These are phyloP conservation scores for Pythium oligandrum DNA, from an alignment of 352 stramenopile genomes.

Conservation along the genomic window DNA sequence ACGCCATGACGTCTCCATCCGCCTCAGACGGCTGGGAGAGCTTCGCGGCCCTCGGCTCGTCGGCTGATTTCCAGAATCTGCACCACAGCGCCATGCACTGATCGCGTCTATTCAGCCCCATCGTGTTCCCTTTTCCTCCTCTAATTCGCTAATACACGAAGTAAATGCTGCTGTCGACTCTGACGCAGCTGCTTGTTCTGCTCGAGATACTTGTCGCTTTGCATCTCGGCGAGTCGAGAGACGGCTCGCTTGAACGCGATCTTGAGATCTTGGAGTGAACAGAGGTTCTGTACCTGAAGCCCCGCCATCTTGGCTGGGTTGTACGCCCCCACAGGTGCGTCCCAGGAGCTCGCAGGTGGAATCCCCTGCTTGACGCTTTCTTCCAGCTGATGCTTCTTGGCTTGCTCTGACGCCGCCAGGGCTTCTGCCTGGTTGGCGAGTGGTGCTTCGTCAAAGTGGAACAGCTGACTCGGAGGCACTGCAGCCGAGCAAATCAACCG, in stretches of 20 bases:
- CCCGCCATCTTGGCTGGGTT: constrained; percentile 55
- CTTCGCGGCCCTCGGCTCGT: constrained; percentile 8
- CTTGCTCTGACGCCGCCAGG: constrained; percentile 30
- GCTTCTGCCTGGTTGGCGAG: constrained; percentile 18
- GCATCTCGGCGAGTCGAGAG: constrained; percentile 86
- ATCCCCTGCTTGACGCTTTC: constrained; percentile 37
- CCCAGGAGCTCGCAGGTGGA: constrained; percentile 61
- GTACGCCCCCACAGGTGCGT: constrained; percentile 47
- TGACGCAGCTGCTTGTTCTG: constrained; percentile 33
- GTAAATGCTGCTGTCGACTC: constrained; percentile 19
- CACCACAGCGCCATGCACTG: constrained; percentile 13
- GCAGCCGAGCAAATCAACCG: constrained; percentile 52
- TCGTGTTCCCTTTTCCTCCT: background rate
- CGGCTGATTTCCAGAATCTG: constrained; percentile 14
- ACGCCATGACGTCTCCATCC: too few species aligned
- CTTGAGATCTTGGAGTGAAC: constrained; percentile 64
- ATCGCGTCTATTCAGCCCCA: too few species aligned
- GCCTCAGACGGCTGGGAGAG: constrained; percentile 6
- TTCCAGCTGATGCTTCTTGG: constrained; percentile 38
- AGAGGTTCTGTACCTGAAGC: constrained; percentile 55
- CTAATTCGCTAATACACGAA: background rate
- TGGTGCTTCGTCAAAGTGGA: constrained; percentile 56
- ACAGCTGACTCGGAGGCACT: constrained; percentile 41
- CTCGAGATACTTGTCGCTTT: constrained; percentile 61
- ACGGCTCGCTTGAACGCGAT: constrained; percentile 76